These are phyloP conservation scores for Penicillium desertorum DNA, from an alignment of 495 filamentous ascomycete genomes.

Conservation along the genomic window DNA sequence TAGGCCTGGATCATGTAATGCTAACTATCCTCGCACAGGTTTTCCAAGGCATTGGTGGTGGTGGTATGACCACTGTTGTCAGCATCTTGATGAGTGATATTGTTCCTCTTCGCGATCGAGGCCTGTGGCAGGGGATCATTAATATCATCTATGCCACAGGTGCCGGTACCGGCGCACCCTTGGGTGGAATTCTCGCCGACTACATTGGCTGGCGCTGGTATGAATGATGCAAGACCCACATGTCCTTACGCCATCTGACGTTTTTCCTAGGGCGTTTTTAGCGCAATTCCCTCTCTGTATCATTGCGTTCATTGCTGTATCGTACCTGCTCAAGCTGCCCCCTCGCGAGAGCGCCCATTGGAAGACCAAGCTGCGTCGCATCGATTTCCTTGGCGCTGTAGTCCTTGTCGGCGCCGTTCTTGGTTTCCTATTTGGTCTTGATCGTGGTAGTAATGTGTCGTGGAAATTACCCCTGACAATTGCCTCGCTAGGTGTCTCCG, in stretches of 20 bases:
- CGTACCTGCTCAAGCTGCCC: conserved; percentile 61
- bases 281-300: conserved; percentile 69
- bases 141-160: conserved; percentile 78
- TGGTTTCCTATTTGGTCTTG: conserved; percentile 70
- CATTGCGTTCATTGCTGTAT: conserved; percentile 64
- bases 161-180: conserved; percentile 66
- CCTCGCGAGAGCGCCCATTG: conserved; percentile 53
- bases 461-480: conserved; percentile 64
- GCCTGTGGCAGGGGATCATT: conserved; percentile 78
- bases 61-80: conserved; percentile 81
- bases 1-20: background rate
- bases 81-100: conserved; percentile 77
- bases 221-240: conserved; percentile 16
- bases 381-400: conserved; percentile 78
- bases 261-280: conserved; percentile 61
- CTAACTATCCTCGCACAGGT: conserved; percentile 25
- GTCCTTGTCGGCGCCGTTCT: conserved; percentile 71
- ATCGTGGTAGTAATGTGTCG: conserved; percentile 72
- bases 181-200: conserved; percentile 72
- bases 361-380: conserved; percentile 64
- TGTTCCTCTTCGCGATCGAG: conserved; percentile 71
- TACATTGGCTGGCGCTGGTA: conserved; percentile 82
- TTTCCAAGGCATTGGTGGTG: conserved; percentile 76
- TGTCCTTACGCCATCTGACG: conserved; percentile 12
- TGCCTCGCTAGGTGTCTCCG: conserved; percentile 54